These are phyloP conservation scores for Hyaloraphidium curvatum DNA, from an alignment of 192 early-diverging fungal genomes.

Conservation along the genomic window DNA sequence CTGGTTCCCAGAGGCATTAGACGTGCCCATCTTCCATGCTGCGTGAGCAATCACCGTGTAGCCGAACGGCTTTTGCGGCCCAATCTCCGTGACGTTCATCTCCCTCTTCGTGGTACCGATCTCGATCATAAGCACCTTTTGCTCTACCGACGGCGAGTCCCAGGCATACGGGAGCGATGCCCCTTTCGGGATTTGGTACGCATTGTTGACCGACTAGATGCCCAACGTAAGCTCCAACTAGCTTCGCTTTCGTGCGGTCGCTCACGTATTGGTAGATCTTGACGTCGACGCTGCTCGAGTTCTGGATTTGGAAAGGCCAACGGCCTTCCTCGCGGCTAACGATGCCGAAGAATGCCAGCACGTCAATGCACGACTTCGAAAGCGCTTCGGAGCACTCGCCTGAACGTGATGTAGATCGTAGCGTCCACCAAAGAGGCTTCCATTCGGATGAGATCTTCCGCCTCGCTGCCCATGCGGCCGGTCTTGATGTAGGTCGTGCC, in stretches of 20 bases:
- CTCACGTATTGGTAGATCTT: slow-evolving; percentile 59
- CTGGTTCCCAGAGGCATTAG: background rate
- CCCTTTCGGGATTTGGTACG: slow-evolving; percentile 28
- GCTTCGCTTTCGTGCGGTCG: too few species aligned
- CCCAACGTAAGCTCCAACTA: too few species aligned
- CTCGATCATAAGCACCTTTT: slow-evolving; percentile 53
- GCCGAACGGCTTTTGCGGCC: slow-evolving; percentile 63
- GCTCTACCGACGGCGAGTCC: slow-evolving; percentile 60
- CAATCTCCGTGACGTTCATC: slow-evolving; percentile 78
- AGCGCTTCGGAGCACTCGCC: background rate
- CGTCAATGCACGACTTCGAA: background rate
- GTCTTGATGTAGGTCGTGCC: slow-evolving; percentile 69
- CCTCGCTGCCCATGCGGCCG: slow-evolving; percentile 28
- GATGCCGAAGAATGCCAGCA: background rate
- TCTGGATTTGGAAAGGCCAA: slow-evolving; percentile 84
- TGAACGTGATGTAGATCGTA: slow-evolving; percentile 61
- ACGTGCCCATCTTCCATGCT: slow-evolving; percentile 1
- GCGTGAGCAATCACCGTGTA: slow-evolving; percentile 54
- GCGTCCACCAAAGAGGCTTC: slow-evolving; percentile 75
- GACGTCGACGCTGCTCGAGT: slow-evolving; percentile 47
- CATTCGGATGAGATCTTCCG: slow-evolving; percentile 51
- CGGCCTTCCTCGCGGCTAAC: slow-evolving; percentile 46
- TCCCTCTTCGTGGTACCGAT: slow-evolving; percentile 56
- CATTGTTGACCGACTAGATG: too few species aligned
- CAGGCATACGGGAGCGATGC: slow-evolving; percentile 63